These are phyloP conservation scores for Suillus subalutaceus DNA, from an alignment of 768 basidiomycete species.

Conservation along the genomic window DNA sequence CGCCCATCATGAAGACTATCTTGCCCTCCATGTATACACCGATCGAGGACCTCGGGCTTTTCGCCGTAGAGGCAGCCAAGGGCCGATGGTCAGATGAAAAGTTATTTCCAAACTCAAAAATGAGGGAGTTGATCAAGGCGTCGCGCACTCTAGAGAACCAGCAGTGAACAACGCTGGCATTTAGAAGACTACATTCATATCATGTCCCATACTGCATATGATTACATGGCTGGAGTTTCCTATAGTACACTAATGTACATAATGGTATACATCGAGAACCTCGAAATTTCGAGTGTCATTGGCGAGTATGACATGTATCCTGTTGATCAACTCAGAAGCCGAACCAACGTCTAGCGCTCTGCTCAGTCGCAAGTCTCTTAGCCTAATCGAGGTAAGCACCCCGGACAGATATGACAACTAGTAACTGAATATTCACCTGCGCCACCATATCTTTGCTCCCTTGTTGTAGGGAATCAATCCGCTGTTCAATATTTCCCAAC, in stretches of 20 bases:
- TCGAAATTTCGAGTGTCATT: not conserved
- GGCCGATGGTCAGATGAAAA: constrained; percentile 21
- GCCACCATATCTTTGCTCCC: constrained; percentile 67
- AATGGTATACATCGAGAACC: not conserved
- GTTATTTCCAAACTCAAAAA: constrained; percentile 26
- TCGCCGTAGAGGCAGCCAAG: constrained; percentile 22
- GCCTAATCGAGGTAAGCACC: constrained; percentile 42
- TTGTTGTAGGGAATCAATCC: constrained; percentile 63
- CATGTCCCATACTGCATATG: not conserved
- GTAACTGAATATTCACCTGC: constrained; percentile 44
- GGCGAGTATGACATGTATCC: not conserved
- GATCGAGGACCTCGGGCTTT: constrained; percentile 20
- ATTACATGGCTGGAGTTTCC: not conserved
- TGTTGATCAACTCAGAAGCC: constrained; percentile 40
- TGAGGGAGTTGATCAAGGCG: constrained; percentile 7
- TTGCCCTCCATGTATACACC: constrained; percentile 24
- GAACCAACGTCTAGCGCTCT: constrained; percentile 70
- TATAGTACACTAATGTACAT: not conserved
- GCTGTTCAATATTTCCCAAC: constrained; percentile 61
- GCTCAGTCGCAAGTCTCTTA: constrained; percentile 62
- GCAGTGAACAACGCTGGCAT: not conserved
- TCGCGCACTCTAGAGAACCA: not conserved
- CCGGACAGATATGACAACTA: too few species aligned
- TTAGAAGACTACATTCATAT: not conserved
- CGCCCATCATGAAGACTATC: constrained; percentile 20